Base-by-base conservation (phyloP, 1,284 basidiomycete genomes). In the Heterobasidion annosum region DNA sequence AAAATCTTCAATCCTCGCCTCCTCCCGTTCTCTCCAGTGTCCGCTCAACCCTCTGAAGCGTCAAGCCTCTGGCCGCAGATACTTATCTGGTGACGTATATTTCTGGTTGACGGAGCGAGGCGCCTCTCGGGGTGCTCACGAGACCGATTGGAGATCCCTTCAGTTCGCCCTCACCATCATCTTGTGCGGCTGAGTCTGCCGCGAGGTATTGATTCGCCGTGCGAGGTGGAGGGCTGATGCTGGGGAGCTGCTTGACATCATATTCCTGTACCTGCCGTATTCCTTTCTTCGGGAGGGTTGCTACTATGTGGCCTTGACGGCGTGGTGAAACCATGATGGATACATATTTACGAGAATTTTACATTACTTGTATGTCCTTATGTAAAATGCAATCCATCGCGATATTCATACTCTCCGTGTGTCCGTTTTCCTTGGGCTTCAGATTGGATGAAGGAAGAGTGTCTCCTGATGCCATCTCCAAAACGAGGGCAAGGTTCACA, bases 231-330 rank as follows among this genome's bases (percentile, higher is more conserved):
- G 70, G 72, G 72, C 66, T 67, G 70, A 69, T 63, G 70, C 68
- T 62, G 67, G 67, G 62, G 50, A 61, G 65, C 61, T 62, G 63
- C 64, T 74, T 73, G 74, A 78, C 79, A 78, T 83, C 78, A 87
- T 87, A 86, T 87, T 84, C 82, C 81, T 83, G 70, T 75, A 82
- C 81, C 77, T 79, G 75, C 82, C 78, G 81, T 85, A 86, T 57
- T 42, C 65, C 57, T 51, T 58, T 54, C 59, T 62, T 37, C 16
- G 53, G 65, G 61, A 63, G 64, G 62, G 69, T 68, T 73, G 84
- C 77, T 75, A 82, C 82, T 86, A 84, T 77, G 83, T 84, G 76
- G 78, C 81, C 57, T 78, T 85, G 84, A 86, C 81, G 81, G 84
- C 80, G 68, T 76, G 79, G 82, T 79, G 62, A 85, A 85, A 86